A percentile compares a stretch with the other conserved stretches of the same genome.
Conservation (phyloP, 768 basidiomycete species). For the Psilocybe cyanescens region DNA sequence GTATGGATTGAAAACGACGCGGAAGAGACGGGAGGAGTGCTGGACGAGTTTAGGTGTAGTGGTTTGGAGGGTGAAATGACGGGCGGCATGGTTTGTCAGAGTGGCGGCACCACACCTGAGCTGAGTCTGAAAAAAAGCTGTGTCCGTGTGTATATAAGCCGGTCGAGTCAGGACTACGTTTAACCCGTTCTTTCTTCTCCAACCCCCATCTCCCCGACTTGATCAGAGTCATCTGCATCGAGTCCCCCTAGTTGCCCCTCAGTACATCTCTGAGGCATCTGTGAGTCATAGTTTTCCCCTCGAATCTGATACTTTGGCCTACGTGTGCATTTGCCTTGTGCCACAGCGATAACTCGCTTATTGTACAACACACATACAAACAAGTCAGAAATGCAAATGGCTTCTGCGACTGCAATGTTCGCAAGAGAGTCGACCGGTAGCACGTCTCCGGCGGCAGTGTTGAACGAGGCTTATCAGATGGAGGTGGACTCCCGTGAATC, state of each 20-base stretch:
- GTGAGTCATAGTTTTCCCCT: constrained; percentile 37
- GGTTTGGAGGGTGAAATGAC: constrained; percentile 11
- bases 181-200: constrained; percentile 23
- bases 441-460: constrained; percentile 21
- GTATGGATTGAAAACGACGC: background rate
- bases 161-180: constrained; percentile 27
- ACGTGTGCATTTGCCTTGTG: constrained; percentile 26
- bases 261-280: constrained; percentile 27
- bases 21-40: background rate
- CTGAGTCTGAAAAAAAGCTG: constrained; percentile 29
- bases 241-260: constrained; percentile 12
- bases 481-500: constrained; percentile 24
- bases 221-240: constrained; percentile 23
- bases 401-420: constrained; percentile 21
- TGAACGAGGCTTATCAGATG: constrained; percentile 23
- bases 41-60: constrained; percentile 2
- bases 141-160: constrained; percentile 26
- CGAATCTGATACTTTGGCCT: constrained; percentile 30
- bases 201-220: constrained; percentile 20
- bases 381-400: constrained; percentile 24
- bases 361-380: constrained; percentile 8
- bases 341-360: constrained; percentile 22
- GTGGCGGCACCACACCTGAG: constrained; percentile 19
- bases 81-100: constrained; percentile 14
- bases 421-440: constrained; percentile 24